phyloP scores from a whole-genome alignment of 164 flowering plant genomes.

The Malania oleifera region DNA sequence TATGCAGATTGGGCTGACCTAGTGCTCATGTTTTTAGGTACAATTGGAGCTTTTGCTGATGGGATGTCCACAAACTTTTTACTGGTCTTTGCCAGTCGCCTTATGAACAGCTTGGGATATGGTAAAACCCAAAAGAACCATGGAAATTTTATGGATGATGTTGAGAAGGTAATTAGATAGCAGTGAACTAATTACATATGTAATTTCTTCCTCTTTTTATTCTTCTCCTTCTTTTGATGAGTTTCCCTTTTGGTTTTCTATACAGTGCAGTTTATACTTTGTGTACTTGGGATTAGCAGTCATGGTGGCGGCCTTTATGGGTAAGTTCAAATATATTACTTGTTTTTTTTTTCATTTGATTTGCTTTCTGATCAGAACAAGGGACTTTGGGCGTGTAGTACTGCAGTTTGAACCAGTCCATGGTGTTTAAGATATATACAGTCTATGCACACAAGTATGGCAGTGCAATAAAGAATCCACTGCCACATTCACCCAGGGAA shows the following conservation, averaged over 20 bases:
- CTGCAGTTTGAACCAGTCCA: background rate
- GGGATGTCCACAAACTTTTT: constrained; percentile 82
- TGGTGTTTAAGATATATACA: too few species aligned
- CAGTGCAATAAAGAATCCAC: background rate
- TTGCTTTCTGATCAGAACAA: constrained; percentile 11
- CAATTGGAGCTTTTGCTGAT: constrained; percentile 86
- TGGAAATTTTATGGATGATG: constrained; percentile 63
- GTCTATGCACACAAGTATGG: too few species aligned
- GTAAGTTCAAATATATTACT: constrained; percentile 36
- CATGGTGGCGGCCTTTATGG: constrained; percentile 80
- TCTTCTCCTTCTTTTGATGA: background rate
- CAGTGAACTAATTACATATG: background rate
- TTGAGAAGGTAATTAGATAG: constrained; percentile 66
- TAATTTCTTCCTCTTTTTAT: constrained; percentile 1
- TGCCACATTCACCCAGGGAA: too few species aligned
- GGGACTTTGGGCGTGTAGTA: too few species aligned
- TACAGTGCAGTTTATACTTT: constrained; percentile 73
- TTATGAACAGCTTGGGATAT: constrained; percentile 80
- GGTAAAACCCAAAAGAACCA: constrained; percentile 34
- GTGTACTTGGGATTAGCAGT: constrained; percentile 82
- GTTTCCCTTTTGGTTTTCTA: constrained; percentile 6
- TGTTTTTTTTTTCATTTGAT: constrained; percentile 9
- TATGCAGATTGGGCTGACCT: constrained; percentile 79
- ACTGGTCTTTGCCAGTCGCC: constrained; percentile 60
- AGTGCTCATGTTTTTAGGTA: constrained; percentile 77